A percentile compares a stretch with the other conserved stretches of the same genome.
These are phyloP conservation scores for Oryza longistaminata DNA, from an alignment of 176 grass and related monocot genomes.

Conservation along the genomic window DNA sequence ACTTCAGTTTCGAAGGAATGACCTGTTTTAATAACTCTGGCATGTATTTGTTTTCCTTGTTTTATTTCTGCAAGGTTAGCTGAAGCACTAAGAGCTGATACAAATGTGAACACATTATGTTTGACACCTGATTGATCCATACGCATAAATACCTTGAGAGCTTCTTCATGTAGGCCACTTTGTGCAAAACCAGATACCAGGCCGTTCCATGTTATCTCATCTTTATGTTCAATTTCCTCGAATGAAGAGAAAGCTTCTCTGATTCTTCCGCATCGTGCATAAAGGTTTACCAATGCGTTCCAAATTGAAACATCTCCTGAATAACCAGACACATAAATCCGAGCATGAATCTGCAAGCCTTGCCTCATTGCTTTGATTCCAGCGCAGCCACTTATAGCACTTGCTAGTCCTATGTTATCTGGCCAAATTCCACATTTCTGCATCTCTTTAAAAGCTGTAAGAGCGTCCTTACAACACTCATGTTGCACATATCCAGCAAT, in stretches of 20 bases:
- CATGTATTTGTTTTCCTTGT: conserved; percentile 77
- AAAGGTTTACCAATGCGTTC: conserved; percentile 65
- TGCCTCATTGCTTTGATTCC: conserved; percentile 66
- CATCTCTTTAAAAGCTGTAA: conserved; percentile 69
- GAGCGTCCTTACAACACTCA: conserved; percentile 57
- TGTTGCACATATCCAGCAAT: conserved; percentile 76
- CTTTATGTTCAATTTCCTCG: conserved; percentile 47
- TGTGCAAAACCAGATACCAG: conserved; percentile 73
- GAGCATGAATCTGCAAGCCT: conserved; percentile 58
- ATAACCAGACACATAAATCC: conserved; percentile 61
- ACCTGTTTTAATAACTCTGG: conserved; percentile 62
- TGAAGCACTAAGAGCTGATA: conserved; percentile 64
- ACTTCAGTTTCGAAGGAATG: conserved; percentile 59
- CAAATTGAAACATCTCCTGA: conserved; percentile 61
- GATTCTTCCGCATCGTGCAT: conserved; percentile 68
- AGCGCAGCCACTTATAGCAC: conserved; percentile 71
- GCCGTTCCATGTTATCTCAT: conserved; percentile 75
- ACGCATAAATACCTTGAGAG: conserved; percentile 56
- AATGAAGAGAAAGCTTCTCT: conserved; percentile 61
- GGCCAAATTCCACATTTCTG: conserved; percentile 57
- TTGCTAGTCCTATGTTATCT: conserved; percentile 74
- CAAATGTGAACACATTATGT: conserved; percentile 68
- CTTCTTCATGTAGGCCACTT: conserved; percentile 61
- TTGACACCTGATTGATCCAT: conserved; percentile 60
- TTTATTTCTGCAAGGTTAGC: conserved; percentile 74